Evolutionary conservation across 2,329 filamentous ascomycete species (phyloP).

Genomic region (Neurospora crassa): DNA sequence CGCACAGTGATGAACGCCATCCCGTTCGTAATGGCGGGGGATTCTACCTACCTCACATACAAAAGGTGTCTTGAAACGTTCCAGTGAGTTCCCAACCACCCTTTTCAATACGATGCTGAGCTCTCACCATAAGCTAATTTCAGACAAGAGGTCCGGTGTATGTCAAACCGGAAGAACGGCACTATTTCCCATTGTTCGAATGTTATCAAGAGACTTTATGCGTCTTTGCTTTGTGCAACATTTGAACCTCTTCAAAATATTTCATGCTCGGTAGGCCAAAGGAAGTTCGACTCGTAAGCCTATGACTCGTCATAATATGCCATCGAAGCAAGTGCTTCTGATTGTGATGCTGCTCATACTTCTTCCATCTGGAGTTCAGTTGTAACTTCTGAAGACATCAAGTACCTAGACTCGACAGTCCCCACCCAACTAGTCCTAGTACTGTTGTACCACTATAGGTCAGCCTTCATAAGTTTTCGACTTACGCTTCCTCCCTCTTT

Average conservation of each 20-base stretch:
- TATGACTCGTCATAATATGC: neutral
- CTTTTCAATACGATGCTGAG: neutral
- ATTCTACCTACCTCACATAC: neutral
- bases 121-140: neutral
- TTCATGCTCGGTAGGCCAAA: neutral
- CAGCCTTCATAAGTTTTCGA: neutral
- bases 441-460: neutral
- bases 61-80: neutral
- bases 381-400: neutral
- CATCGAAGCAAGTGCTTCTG: neutral
- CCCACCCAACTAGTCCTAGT: neutral
- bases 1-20: conserved; percentile 4
- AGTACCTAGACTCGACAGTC: neutral
- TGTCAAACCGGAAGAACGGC: neutral
- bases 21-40: conserved; percentile 1
- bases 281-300: neutral
- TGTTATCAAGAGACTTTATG: neutral
- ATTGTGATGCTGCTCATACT: neutral
- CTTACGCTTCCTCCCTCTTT: neutral
- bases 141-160: neutral
- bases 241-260: neutral
- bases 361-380: neutral
- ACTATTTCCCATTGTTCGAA: too few relatives aligned
- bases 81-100: neutral
- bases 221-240: neutral